These are phyloP conservation scores for Rhizophagus sp. DNA, from an alignment of 192 early-diverging fungal genomes.

Conservation along the genomic window DNA sequence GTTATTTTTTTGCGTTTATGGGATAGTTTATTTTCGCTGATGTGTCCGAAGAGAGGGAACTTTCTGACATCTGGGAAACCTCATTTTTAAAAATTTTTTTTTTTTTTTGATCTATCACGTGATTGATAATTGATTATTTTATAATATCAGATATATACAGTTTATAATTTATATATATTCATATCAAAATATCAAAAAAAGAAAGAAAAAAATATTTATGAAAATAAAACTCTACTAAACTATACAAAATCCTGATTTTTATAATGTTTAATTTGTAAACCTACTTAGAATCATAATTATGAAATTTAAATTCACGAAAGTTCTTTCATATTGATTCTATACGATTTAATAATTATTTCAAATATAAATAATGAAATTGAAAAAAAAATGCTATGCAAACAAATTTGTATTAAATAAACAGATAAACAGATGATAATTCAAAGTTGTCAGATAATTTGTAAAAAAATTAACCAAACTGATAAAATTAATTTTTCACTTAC, in stretches of 20 bases:
- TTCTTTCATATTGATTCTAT: background rate
- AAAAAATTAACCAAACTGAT: background rate
- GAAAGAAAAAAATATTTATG: background rate
- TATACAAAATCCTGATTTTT: background rate
- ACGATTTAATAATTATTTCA: background rate
- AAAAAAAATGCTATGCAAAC: background rate
- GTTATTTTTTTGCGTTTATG: constrained; percentile 43
- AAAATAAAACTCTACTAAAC: background rate
- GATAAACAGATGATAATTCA: background rate
- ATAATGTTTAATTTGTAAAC: no score
- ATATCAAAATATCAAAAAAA: background rate
- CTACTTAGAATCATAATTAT: background rate
- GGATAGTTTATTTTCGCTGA: constrained; percentile 37
- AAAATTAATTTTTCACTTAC: background rate
- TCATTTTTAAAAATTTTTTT: background rate
- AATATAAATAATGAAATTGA: background rate
- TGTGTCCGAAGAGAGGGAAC: background rate
- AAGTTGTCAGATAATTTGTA: background rate
- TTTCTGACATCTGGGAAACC: background rate
- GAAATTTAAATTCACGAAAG: background rate
- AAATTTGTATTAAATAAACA: background rate
- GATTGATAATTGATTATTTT: background rate
- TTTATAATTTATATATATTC: no score
- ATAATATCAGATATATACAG: no score
- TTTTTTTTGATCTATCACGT: background rate